Evolutionary conservation across 257 asterid genomes (phyloP).

Genomic region (Solanum commersonii): DNA sequence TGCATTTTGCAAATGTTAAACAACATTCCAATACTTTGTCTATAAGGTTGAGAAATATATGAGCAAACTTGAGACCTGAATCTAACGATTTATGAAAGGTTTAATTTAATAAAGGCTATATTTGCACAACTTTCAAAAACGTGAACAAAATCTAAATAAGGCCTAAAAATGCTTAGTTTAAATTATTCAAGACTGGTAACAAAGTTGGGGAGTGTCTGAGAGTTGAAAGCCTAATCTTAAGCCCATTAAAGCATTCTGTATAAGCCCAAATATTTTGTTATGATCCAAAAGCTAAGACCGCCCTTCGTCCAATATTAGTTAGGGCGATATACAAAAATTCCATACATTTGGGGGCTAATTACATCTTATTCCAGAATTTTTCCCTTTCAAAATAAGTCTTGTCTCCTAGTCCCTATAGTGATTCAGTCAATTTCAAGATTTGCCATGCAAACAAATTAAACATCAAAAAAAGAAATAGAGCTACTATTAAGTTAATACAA

Average conservation of each 20-base stretch:
- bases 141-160: background rate
- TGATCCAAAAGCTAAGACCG: background rate
- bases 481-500: too few relatives aligned
- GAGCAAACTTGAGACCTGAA: background rate
- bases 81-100: background rate
- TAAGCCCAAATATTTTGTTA: background rate
- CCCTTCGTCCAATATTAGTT: too few relatives aligned
- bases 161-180: background rate
- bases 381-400: too few relatives aligned
- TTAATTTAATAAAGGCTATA: background rate
- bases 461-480: too few relatives aligned
- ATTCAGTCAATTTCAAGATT: too few relatives aligned
- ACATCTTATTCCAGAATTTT: too few relatives aligned
- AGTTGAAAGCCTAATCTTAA: background rate
- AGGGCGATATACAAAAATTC: too few relatives aligned
- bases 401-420: too few relatives aligned
- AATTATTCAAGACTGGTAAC: background rate
- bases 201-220: background rate
- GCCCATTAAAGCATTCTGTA: background rate
- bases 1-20: background rate
- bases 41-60: background rate
- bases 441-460: too few relatives aligned
- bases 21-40: background rate
- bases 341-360: too few relatives aligned
- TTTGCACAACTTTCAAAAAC: background rate